Conservation (phyloP, 176 grass and related monocot species). For the Oryza punctata region DNA sequence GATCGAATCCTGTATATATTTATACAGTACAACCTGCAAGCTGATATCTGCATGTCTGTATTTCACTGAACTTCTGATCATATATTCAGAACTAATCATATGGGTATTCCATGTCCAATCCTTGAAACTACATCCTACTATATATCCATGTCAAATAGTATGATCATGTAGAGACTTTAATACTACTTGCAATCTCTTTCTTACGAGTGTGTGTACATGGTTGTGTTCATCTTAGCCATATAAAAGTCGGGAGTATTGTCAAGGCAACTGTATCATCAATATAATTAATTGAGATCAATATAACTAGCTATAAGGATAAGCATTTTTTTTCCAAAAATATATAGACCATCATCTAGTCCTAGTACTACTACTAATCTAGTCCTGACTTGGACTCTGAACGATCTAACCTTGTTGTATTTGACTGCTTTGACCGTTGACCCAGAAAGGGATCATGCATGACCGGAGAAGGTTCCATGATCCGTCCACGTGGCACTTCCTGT, state of each 20-base stretch:
- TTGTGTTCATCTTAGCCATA: no score
- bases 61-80: not conserved
- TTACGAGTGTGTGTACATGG: no score
- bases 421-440: slow-evolving; percentile 9
- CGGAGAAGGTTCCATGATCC: slow-evolving; percentile 1
- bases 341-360: not conserved
- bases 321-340: not conserved
- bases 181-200: no score
- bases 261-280: no score
- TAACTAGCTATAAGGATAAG: not conserved
- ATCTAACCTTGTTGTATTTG: not conserved
- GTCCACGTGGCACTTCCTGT: not conserved
- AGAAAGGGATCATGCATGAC: not conserved
- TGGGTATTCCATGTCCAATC: not conserved
- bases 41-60: not conserved
- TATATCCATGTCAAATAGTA: no score
- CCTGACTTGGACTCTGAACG: not conserved
- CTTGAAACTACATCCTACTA: not conserved
- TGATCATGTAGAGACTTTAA: no score
- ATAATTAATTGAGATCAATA: no score
- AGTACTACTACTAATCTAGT: not conserved
- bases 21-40: not conserved
- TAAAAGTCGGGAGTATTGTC: no score
- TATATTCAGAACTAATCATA: no score
- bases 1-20: not conserved